Percentiles rank a stretch among this genome's conserved stretches.
phyloP scores from a whole-genome alignment of 2,329 filamentous ascomycete species.

The Colletotrichum nymphaeae region DNA sequence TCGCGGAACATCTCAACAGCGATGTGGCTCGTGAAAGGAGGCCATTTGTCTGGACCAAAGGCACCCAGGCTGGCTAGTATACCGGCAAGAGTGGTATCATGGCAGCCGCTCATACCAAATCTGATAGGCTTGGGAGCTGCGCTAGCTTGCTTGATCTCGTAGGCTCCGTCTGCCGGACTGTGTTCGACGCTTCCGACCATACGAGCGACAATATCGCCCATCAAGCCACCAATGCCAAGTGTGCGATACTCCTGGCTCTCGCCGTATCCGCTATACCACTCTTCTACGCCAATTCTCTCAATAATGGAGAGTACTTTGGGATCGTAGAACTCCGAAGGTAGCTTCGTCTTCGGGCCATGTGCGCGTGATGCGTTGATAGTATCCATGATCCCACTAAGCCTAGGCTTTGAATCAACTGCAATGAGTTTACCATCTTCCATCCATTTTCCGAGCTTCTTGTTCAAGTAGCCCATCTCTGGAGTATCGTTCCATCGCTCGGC shows the following conservation, averaged over 20 bases:
- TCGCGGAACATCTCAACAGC: conserved; percentile 89
- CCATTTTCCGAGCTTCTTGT: conserved; percentile 81
- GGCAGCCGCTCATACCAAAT: conserved; percentile 86
- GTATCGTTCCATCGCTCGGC: conserved; percentile 80
- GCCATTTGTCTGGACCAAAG: conserved; percentile 81
- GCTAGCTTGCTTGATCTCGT: conserved; percentile 56
- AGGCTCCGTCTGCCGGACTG: conserved; percentile 63
- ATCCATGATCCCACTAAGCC: conserved; percentile 92
- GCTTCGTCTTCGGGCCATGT: conserved; percentile 81
- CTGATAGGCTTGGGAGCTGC: conserved; percentile 64
- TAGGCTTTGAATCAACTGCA: conserved; percentile 85
- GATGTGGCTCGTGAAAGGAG: conserved; percentile 92
- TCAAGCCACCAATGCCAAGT: conserved; percentile 85
- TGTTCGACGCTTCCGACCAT: conserved; percentile 77
- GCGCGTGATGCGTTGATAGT: conserved; percentile 90
- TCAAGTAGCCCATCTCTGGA: conserved; percentile 86
- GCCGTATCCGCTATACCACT: conserved; percentile 91
- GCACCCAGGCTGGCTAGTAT: conserved; percentile 83
- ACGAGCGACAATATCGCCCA: conserved; percentile 84
- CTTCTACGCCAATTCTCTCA: conserved; percentile 82
- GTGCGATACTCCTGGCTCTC: conserved; percentile 90
- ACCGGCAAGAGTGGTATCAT: conserved; percentile 91
- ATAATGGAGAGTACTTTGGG: conserved; percentile 75
- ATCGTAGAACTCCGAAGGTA: conserved; percentile 92
- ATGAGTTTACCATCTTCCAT: conserved; percentile 81